Base-by-base conservation (phyloP, 2,329 filamentous ascomycete genomes). In the Arthrobotrys iridis region DNA sequence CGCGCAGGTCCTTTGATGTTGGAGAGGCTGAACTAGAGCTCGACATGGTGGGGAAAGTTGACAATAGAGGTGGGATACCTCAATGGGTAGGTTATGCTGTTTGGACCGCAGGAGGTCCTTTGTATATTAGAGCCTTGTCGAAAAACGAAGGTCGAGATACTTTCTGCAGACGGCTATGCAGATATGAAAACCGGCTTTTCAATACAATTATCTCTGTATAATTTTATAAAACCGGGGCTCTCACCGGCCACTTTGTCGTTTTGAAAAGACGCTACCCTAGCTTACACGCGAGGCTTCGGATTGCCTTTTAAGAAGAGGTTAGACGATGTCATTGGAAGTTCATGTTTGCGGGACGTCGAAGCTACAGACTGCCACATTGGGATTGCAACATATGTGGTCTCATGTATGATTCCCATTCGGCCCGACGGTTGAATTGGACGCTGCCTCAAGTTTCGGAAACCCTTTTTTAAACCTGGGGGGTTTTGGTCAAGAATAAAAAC, bases 391-490 rank as follows among this genome's bases (percentile, higher is more conserved):
- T 65, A 73, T 73, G 50, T 73, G 68, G 68, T 73, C 68, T 73
- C 68, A 66, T 66, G 60, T 57, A 63, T 35, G 41, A 24, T 43
- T 52, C 24, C 46, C 13, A 68, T 30, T 65, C 63, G 71, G 71
- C 28, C 70, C 70, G 70, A 46, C 70, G 70, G 70, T 37, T 75
- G 70, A 75, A 75, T 75, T 37, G 62, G 57, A 52, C 43, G 28
- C 37, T 41, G 58, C 58, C 41, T 58, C 35, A 33, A 43, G 50
- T 55, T 37, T 55, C 18, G 50, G 18, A 55, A 24, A 37, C 10
- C 18, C 15, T 55, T 37, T 55, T 55, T 13, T n/a, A n/a, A 24
- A 24, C 20, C 43, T 46, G 20, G 20, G 28, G 22, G 24, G 40
- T 24, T 26, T 13, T 33, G 10, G n/a, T 33, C 50, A 55, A 55